Percentiles rank a stretch among this genome's conserved stretches.
Conservation (phyloP, 441 rosid species). For the Erodium texanum region DNA sequence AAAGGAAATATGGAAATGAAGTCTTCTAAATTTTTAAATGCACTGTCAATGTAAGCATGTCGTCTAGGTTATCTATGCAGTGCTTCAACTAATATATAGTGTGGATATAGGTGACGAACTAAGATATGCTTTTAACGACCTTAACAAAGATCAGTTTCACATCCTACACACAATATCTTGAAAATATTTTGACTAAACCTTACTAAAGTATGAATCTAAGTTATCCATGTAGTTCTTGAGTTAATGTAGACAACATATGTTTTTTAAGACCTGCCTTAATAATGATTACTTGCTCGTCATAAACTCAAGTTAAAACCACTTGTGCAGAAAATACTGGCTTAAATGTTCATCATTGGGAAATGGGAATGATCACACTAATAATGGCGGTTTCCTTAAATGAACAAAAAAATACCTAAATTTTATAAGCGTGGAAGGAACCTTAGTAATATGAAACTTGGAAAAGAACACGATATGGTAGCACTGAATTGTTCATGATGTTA, state of each 20-base stretch:
- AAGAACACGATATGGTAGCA: no score
- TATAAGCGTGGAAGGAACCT: neutral
- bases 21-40: constrained; percentile 2
- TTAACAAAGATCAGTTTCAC: neutral
- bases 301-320: neutral
- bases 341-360: neutral
- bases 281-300: neutral
- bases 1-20: neutral
- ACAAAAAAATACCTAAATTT: neutral
- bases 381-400: no score
- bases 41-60: neutral
- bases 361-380: no score
- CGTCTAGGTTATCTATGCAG: neutral
- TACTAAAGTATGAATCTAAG: neutral
- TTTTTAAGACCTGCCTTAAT: neutral
- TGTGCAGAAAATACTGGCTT: neutral
- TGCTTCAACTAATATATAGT: neutral
- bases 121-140: neutral
- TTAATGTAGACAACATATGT: neutral
- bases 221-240: neutral
- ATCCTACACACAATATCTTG: neutral
- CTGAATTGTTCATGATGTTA: no score
- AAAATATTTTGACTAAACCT: neutral
- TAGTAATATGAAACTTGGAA: neutral
- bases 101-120: neutral